Conservation (phyloP, 768 basidiomycete species). For the Psilocybe cubensis region DNA sequence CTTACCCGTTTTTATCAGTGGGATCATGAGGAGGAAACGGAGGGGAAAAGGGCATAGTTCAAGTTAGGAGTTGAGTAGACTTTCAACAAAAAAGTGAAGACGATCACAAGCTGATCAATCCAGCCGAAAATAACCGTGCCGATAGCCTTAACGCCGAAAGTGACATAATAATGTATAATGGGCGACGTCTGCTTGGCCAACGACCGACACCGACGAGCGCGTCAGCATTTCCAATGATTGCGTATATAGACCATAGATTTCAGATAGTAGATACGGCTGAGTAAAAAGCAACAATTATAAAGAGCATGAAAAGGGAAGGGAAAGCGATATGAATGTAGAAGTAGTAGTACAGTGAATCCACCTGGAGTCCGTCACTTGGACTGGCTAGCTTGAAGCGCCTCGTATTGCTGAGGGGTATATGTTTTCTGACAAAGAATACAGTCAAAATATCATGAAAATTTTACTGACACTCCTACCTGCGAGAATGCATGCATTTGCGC, state of each 20-base stretch:
- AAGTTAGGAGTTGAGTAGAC: not conserved
- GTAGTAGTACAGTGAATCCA: not conserved
- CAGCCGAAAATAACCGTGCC: not conserved
- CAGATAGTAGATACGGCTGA: not conserved
- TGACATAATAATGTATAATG: not conserved
- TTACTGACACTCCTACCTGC: conserved; percentile 53
- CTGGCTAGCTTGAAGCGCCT: conserved; percentile 17
- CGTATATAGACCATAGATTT: not conserved
- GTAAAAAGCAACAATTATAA: not conserved
- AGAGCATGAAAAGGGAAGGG: not conserved
- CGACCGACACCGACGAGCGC: too few species aligned
- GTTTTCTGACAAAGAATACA: conserved; percentile 9
- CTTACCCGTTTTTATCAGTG: conserved; percentile 68
- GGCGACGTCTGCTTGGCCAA: too few species aligned
- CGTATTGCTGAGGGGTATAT: conserved; percentile 29
- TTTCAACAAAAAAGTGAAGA: not conserved
- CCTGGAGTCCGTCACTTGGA: not conserved
- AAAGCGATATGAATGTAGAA: not conserved
- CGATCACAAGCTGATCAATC: not conserved
- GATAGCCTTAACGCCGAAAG: not conserved
- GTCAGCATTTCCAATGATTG: not conserved
- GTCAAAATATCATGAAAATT: not conserved
- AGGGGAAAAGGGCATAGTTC: conserved; percentile 30
- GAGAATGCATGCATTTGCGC: conserved; percentile 88
- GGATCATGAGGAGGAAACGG: conserved; percentile 78